A percentile compares a stretch with the other conserved stretches of the same genome.
Evolutionary conservation across 163 green algal genomes (phyloP).

Genomic region (Prototheca cutis): DNA sequence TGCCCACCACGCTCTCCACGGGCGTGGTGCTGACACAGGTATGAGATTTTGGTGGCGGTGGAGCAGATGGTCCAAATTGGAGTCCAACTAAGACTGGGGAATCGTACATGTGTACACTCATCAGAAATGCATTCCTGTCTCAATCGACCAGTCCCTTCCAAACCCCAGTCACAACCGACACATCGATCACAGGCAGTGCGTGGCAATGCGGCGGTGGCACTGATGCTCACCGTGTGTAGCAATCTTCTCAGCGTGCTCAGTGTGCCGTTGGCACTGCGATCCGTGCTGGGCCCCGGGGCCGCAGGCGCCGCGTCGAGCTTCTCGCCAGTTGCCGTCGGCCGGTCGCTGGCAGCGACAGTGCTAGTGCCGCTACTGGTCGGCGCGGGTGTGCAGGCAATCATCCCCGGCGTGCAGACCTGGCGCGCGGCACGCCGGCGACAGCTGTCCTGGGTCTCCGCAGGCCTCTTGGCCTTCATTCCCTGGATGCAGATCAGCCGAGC

Average conservation of each 20-base stretch:
- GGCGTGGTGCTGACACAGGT: slow-evolving; percentile 40
- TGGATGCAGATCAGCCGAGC: slow-evolving; percentile 61
- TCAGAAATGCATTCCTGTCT: too few species aligned
- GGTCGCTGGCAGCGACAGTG: slow-evolving; percentile 49
- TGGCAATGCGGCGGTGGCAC: slow-evolving; percentile 79
- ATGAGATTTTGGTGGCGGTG: too few species aligned
- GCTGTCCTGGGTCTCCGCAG: slow-evolving; percentile 31
- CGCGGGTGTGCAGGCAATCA: slow-evolving; percentile 19
- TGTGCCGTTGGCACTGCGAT: slow-evolving; percentile 55
- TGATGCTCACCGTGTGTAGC: slow-evolving; percentile 76
- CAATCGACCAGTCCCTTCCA: too few species aligned
- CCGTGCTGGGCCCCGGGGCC: slow-evolving; percentile 28
- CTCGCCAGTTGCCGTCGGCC: slow-evolving; percentile 38
- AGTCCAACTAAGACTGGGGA: too few species aligned
- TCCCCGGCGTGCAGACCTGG: slow-evolving; percentile 26
- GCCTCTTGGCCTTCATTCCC: slow-evolving; percentile 43
- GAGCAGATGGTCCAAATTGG: too few species aligned
- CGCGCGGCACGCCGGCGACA: slow-evolving; percentile 13
- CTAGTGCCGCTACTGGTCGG: slow-evolving; percentile 54
- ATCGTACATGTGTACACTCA: too few species aligned
- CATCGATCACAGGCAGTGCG: slow-evolving; percentile 50
- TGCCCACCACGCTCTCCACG: slow-evolving; percentile 83
- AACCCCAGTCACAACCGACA: too few species aligned
- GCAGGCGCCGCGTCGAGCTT: slow-evolving; percentile 24
- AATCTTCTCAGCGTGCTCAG: slow-evolving; percentile 79